These are phyloP conservation scores for Rhynchospora pubera DNA, from an alignment of 176 grass and related monocot species.

Conservation along the genomic window DNA sequence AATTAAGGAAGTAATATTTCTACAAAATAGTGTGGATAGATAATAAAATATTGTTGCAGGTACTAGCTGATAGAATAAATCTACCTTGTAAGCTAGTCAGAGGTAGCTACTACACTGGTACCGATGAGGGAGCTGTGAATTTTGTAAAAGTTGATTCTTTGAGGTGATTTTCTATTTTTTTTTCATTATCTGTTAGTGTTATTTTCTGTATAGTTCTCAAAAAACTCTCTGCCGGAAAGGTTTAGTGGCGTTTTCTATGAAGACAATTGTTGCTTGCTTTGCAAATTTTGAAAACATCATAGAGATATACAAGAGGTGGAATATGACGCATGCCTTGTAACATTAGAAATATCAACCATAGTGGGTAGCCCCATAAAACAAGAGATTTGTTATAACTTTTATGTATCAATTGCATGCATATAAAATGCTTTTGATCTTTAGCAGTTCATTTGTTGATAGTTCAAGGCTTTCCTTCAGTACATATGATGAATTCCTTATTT, in stretches of 20 bases:
- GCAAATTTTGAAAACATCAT: not conserved
- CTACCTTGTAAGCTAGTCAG: slow-evolving; percentile 95
- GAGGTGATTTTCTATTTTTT: slow-evolving; percentile 38
- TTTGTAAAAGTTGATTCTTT: slow-evolving; percentile 89
- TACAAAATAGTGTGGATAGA: not conserved
- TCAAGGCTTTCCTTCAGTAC: not conserved
- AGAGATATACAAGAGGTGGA: not conserved
- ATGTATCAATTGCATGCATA: not conserved
- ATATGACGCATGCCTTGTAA: not conserved
- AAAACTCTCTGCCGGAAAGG: not conserved
- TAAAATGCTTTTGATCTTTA: not conserved
- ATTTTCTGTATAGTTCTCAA: not conserved
- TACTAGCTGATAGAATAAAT: slow-evolving; percentile 85
- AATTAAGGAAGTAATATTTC: not conserved
- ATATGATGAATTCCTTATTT: not conserved
- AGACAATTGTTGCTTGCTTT: not conserved
- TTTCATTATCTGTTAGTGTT: not conserved
- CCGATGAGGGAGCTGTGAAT: slow-evolving; percentile 95
- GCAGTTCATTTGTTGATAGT: not conserved
- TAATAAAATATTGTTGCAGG: slow-evolving; percentile 45
- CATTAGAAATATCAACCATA: not conserved
- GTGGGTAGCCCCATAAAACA: not conserved
- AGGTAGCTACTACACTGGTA: slow-evolving; percentile 86
- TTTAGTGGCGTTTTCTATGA: not conserved
- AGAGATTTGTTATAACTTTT: not conserved